Base-by-base conservation (phyloP, 306 rosid species). In the Vigna mungo region DNA sequence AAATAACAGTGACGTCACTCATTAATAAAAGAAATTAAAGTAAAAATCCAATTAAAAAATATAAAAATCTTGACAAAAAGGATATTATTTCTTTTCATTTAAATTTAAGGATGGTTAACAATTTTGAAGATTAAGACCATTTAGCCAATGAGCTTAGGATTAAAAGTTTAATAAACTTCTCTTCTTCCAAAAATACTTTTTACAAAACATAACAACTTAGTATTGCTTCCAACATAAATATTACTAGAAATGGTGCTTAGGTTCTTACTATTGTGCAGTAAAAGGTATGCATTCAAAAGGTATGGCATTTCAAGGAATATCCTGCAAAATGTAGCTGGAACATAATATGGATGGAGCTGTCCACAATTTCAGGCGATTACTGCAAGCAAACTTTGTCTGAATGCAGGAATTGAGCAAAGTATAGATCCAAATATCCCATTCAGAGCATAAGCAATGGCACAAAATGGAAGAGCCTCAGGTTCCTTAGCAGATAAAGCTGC, bases 381-480 rank as follows among this genome's bases (percentile, higher is more conserved):
- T 4, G 92, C 89, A 30, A 90, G 56, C 86, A 93, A 79, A 79
- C 96, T 93, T 63, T 87, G 83, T 85, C 97, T 86, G 14, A 90
- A 72, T 18, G 77, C 85, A 21, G 97, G 96, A 68, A 92, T 72
- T 70, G 97, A 90, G 86, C 96, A 93, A 43, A 90, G 75, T 85
- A 88, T 23, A 49, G 94, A 84, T 60, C 97, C 97, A 80, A 90
- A 90, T 51, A 93, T 93, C 9, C 96, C 96, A 81, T 83, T 93
- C 78, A 90, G 77, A 39, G 88, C 96, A 72, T 93, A 89, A 48
- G 97, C 94, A 63, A 93, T 87, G 69, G 97, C 94, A 48, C 97
- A 90, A 72, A 93, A 93, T 30, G 97, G 96, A 25, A 93, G 92
- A 74, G 97, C 94, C 85, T 93, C 97, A 11, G 97, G 97, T 85